A percentile compares a stretch with the other conserved stretches of the same genome.
Evolutionary conservation across 371 early-diverging fungal genomes (phyloP).

Genomic region (Pancytospora epiphaga): DNA sequence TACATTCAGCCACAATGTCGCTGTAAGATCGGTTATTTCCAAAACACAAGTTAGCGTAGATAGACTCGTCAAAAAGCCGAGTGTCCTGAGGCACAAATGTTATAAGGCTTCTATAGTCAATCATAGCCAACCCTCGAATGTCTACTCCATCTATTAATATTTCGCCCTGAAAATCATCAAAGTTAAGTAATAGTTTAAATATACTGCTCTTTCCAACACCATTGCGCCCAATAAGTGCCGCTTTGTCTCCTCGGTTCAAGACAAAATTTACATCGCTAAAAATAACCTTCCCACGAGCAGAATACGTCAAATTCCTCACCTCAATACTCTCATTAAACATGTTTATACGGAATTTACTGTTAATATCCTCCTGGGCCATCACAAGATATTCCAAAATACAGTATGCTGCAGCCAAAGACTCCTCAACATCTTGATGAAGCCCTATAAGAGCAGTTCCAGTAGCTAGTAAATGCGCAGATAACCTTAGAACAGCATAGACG

Average conservation of each 20-base stretch:
- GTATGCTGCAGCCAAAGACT: background rate
- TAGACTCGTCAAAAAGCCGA: constrained; percentile 48
- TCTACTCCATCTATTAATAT: constrained; percentile 78
- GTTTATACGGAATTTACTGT: too few relatives aligned
- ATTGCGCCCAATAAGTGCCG: constrained; percentile 66
- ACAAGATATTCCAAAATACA: background rate
- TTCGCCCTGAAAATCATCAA: constrained; percentile 67
- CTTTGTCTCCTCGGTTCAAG: constrained; percentile 56
- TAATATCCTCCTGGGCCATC: background rate
- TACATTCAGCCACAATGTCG: too few relatives aligned
- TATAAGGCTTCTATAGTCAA: constrained; percentile 65
- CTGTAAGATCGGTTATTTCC: too few relatives aligned
- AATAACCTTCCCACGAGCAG: constrained; percentile 12
- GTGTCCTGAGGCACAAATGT: constrained; percentile 62
- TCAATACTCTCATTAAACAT: constrained; percentile 28
- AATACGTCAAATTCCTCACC: constrained; percentile 14
- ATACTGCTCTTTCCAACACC: constrained; percentile 59
- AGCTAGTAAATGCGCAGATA: background rate
- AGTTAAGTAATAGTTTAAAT: constrained; percentile 59
- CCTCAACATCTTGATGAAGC: background rate
- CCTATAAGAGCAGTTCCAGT: background rate
- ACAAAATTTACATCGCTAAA: constrained; percentile 46
- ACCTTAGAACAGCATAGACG: background rate
- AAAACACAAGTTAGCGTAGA: constrained; percentile 56
- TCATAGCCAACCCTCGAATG: constrained; percentile 66